Percentiles rank a stretch among this genome's conserved stretches.
Conservation (phyloP, 352 stramenopile genomes). For the Albugo candida region DNA sequence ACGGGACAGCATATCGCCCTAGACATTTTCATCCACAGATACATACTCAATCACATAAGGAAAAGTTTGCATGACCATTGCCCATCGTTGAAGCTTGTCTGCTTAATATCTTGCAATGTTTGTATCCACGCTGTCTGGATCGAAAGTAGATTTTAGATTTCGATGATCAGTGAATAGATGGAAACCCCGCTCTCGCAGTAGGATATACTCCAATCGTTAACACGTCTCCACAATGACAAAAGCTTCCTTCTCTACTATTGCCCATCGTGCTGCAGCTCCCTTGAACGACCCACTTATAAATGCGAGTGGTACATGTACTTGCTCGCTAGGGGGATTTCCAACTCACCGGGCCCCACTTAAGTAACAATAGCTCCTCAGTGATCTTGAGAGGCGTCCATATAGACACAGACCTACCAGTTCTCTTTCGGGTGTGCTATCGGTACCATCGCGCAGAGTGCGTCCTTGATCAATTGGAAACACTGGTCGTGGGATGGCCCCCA, state of each 20-base stretch:
- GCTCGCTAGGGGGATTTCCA: too few relatives aligned
- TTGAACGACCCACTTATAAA: too few relatives aligned
- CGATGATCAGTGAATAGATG: too few relatives aligned
- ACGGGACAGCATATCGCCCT: slow-evolving; percentile 14
- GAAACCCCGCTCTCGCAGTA: slow-evolving; percentile 6
- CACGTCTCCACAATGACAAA: slow-evolving; percentile 10
- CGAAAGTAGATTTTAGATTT: slow-evolving; percentile 12
- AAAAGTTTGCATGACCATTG: slow-evolving; percentile 6
- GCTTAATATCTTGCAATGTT: slow-evolving; percentile 9
- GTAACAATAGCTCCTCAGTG: too few relatives aligned
- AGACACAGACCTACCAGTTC: slow-evolving; percentile 2
- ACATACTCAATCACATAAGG: too few relatives aligned
- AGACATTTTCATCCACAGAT: too few relatives aligned
- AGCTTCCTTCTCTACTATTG: too few relatives aligned
- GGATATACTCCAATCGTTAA: slow-evolving; percentile 8
- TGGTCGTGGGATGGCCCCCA: too few relatives aligned
- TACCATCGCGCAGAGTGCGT: slow-evolving; percentile 9
- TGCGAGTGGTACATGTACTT: too few relatives aligned
- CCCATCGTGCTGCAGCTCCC: too few relatives aligned
- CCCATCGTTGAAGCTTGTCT: slow-evolving; percentile 14
- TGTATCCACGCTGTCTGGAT: slow-evolving; percentile 1
- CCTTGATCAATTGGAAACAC: too few relatives aligned
- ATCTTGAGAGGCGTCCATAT: slow-evolving; percentile 10
- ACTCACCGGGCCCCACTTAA: too few relatives aligned
- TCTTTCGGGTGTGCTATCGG: slow-evolving; percentile 6